Evolutionary conservation across 2,329 filamentous ascomycete species (phyloP), one percentile per base, ranked within the genome.

Genomic region (Kalaharituber pfeilii): DNA sequence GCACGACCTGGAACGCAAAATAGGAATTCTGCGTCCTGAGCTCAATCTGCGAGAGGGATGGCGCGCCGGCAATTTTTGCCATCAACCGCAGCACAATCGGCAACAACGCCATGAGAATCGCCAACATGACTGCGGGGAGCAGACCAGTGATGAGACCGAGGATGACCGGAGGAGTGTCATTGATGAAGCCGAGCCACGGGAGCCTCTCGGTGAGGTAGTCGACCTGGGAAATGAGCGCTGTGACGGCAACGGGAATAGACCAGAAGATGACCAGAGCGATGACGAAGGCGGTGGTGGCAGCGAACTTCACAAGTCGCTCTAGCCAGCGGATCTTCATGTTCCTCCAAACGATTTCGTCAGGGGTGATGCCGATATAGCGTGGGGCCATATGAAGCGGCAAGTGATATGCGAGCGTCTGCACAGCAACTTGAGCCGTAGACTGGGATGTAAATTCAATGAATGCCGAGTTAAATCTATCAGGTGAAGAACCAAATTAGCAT

Each of bases 391-490:
- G 86, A 33, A 94, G 72, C 29, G 85, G 82, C 55, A 86, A 80
- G 68, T 94, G 87, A 68, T 94, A 87, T 2, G 87, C 80, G 7
- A 96, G 74, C 24, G 84, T 81, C 67, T 98, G 91, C 66, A 79
- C 89, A 13, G 89, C 89, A 52, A 78, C 75, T 68, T 98, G 88
- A 13, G 91, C 91, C 54, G 85, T 83, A 53, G 82, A 77, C 66
- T 94, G 86, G 1, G 76, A 79, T 57, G 78, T 75, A 65, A 96
- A 98, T 66, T 96, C 88, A 60, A 98, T 80, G 63, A 98, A 98
- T 9, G 91, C 85, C 22, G 86, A 82, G 13, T 82, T 79, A 28
- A 86, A 72, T 52, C 65, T 65, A 53, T 58, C 51, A 30, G n/a
- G n/a, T n/a, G n/a, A n/a, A n/a, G n/a, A 11, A 36, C 30, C 18